Evolutionary conservation across 2,329 filamentous ascomycete genomes (phyloP).

Genomic region (Claviceps sp.): DNA sequence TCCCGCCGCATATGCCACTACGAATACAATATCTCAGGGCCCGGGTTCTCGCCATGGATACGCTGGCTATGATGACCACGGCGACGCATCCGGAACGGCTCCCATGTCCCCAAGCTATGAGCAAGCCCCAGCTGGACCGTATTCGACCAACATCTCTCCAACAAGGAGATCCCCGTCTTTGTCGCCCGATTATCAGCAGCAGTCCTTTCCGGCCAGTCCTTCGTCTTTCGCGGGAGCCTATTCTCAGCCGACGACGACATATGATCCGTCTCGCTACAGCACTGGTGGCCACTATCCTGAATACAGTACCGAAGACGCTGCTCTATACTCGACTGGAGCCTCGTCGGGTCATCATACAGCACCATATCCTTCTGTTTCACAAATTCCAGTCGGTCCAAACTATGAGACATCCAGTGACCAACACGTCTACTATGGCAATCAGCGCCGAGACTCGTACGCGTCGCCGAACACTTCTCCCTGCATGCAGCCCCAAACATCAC

Average conservation of each 20-base stretch:
- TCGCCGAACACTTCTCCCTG: conserved; percentile 35
- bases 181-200: conserved; percentile 29
- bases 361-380: conserved; percentile 38
- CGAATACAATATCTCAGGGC: conserved; percentile 32
- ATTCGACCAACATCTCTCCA: conserved; percentile 12
- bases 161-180: conserved; percentile 16
- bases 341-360: conserved; percentile 16
- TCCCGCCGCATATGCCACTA: conserved; percentile 42
- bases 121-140: conserved; percentile 24
- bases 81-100: conserved; percentile 25
- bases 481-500: conserved; percentile 25
- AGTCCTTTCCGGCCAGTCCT: conserved; percentile 23
- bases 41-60: conserved; percentile 38
- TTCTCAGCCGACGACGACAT: conserved; percentile 17
- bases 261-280: conserved; percentile 23
- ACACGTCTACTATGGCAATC: conserved; percentile 29
- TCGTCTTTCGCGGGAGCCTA: conserved; percentile 14
- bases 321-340: conserved; percentile 19
- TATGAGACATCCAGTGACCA: conserved; percentile 34
- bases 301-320: conserved; percentile 14
- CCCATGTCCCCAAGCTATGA: conserved; percentile 23
- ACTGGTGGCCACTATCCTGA: conserved; percentile 17
- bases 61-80: conserved; percentile 26
- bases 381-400: conserved; percentile 39
- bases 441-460: conserved; percentile 35